Evolutionary conservation across 2,329 filamentous ascomycete species (phyloP), one percentile per base, ranked within the genome.

Genomic region (Conoideocrella luteorostrata): DNA sequence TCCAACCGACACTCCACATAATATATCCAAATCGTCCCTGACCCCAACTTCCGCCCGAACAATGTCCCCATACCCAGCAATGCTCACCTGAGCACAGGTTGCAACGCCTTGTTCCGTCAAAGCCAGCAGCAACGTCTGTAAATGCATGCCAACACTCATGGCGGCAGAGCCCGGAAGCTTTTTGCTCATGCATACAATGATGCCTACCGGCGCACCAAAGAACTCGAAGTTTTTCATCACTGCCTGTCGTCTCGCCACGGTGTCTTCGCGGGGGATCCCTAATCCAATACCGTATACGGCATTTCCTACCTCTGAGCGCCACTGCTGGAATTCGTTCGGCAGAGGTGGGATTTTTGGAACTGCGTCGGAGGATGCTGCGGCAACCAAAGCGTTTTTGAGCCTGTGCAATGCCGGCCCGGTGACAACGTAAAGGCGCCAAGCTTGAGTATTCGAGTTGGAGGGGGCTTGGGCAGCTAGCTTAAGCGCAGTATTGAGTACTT

Each of bases 71-170:
- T 45, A 45, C 6, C 43, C 43, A 2, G 20, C 38, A 3, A 45
- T 13, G 10, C 30, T 28, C 33, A 45, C 43, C 32, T 45, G 43
- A 13, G 33, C 39, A 22, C 38, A 45, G 12, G 37, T 34, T 3
- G 29, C 43, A 26, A 45, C 23, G 13, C 38, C 43, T 10, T 40
- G 28, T n/a, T 53, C 49, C 0, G 47, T 47, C 12, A 50, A 34
- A 7, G 48, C 17, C 10, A 52, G 40, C 33, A 54, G 45, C 17
- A 51, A 22, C 1, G 49, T 48, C 30, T 52, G 50, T 7, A 52
- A 18, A 11, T 49, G 50, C 1, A 52, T 49, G 0, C 50, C 50
- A 1, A 50, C 50, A 2, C 50, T 50, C 1, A 54, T 13, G 7
- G 45, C 9, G 13, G 53, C 51, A 1, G 38, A 30, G 0, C 36